Evolutionary conservation across 192 early-diverging fungal species (phyloP).

Genomic region (Coemansia sp.): DNA sequence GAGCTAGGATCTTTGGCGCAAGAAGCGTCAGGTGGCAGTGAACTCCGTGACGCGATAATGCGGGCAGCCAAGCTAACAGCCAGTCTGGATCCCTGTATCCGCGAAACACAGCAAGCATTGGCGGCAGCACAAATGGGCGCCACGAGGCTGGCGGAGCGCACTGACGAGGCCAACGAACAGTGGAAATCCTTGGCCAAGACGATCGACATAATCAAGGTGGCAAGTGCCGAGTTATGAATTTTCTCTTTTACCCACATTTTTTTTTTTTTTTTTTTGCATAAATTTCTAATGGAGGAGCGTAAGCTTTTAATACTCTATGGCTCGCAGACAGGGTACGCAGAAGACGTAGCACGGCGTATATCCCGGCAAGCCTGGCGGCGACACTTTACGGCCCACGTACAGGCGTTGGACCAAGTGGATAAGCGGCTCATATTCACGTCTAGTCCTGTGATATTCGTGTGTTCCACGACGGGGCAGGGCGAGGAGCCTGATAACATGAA

Average conservation of each 20-base stretch:
- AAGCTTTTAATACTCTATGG: slow-evolving; percentile 81
- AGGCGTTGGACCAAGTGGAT: slow-evolving; percentile 81
- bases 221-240: slow-evolving; percentile 33
- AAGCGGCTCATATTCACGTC: slow-evolving; percentile 35
- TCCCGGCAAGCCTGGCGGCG: slow-evolving; percentile 76
- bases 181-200: slow-evolving; percentile 41
- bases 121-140: slow-evolving; percentile 13
- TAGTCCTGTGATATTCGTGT: slow-evolving; percentile 69
- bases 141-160: slow-evolving; percentile 18
- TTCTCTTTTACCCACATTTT: neutral
- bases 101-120: slow-evolving; percentile 47
- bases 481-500: slow-evolving; percentile 92
- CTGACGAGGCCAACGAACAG: slow-evolving; percentile 39
- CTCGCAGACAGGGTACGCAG: slow-evolving; percentile 90
- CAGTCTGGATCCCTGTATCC: slow-evolving; percentile 28
- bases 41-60: slow-evolving; percentile 37
- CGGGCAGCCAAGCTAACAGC: slow-evolving; percentile 44
- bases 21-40: slow-evolving; percentile 47
- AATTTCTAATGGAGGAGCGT: slow-evolving; percentile 13
- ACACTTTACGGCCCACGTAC: slow-evolving; percentile 64
- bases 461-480: slow-evolving; percentile 94
- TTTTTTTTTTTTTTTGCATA: neutral
- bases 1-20: slow-evolving; percentile 43
- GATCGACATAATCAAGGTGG: slow-evolving; percentile 42
- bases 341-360: slow-evolving; percentile 87